Evolutionary conservation across 78 protist genomes (phyloP), one percentile per base, ranked within the genome.

Genomic region (Speleostelium caveatum): DNA sequence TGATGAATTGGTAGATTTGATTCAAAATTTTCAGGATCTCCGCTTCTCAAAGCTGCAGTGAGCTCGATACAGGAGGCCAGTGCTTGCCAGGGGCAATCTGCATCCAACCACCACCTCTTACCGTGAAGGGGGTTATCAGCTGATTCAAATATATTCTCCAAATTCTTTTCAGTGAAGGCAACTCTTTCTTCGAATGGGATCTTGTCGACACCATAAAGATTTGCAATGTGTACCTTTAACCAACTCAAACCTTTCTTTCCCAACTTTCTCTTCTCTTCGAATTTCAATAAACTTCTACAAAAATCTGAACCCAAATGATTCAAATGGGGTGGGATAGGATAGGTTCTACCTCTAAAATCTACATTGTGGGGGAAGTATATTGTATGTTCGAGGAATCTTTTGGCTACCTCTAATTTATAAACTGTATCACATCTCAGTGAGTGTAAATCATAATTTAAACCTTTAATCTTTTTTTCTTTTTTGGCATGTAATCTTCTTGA

Each of bases 261-360:
- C 74, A 97, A 67, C 55, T 79, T 93, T 41, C 55, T 49, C 1
- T 39, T 35, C 26, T 96, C 87, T 33, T 76, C 94, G 51, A 95
- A 97, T 35, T 51, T 55, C 58, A 98, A 72, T 75, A 97, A 49
- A 4, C 96, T 87, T 10, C 99, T 92, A 72, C 86, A 45, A 14
- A 92, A 41, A 65, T 98, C 99, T 10, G 86, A 59, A 56, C 98
- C 99, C 36, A 96, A 26, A 91, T 96, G 97, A 69, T 93, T 96
- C 49, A 98, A 75, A 77, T 96, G 95, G 17, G 98, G 98, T 41
- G 98, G 96, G 32, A 97, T 74, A 22, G 99, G 98, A 67, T 98
- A 98, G 10, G 96, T 95, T 30, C 99, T 95, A 21, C 99, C 99
- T 7, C 99, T 87, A 66, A 97, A 98, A 93, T 98, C 99, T n/a